Percentiles rank a stretch among this genome's conserved stretches.
phyloP scores from a whole-genome alignment of 768 basidiomycete species.

The Hysterangium stoloniferum region DNA sequence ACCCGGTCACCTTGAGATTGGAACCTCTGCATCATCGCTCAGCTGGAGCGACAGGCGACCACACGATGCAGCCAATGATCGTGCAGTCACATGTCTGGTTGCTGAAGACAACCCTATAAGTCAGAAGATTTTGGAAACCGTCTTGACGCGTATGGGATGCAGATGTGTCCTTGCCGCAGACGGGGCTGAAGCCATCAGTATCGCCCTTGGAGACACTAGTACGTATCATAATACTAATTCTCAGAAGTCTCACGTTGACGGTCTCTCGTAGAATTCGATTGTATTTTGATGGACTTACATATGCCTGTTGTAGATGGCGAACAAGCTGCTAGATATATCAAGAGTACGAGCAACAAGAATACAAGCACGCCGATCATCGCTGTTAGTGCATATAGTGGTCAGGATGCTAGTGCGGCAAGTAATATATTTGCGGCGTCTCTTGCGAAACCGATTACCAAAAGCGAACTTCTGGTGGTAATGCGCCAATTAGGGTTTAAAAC shows the following conservation, averaged over 20 bases:
- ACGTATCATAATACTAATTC: slow-evolving; percentile 31
- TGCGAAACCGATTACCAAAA: slow-evolving; percentile 84
- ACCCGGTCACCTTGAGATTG: slow-evolving; percentile 13
- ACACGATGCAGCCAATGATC: slow-evolving; percentile 63
- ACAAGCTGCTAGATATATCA: slow-evolving; percentile 93
- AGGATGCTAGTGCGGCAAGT: slow-evolving; percentile 54
- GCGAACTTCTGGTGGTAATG: slow-evolving; percentile 71
- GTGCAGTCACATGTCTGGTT: slow-evolving; percentile 87
- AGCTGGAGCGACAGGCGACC: slow-evolving; percentile 38
- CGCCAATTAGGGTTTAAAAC: slow-evolving; percentile 89
- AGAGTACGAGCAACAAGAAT: slow-evolving; percentile 94
- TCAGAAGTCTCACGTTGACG: slow-evolving; percentile 18
- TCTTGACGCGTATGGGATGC: slow-evolving; percentile 90
- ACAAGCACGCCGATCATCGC: slow-evolving; percentile 88
- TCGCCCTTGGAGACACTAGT: slow-evolving; percentile 98
- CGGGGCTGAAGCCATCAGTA: slow-evolving; percentile 94
- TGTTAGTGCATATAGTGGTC: slow-evolving; percentile 79
- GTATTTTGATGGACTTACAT: slow-evolving; percentile 90
- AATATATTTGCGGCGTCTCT: slow-evolving; percentile 75
- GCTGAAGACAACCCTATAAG: slow-evolving; percentile 99
- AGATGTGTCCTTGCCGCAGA: slow-evolving; percentile 93
- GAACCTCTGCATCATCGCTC: slow-evolving; percentile 9
- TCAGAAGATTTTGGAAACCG: slow-evolving; percentile 92
- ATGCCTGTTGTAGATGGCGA: slow-evolving; percentile 98
- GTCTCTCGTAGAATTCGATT: slow-evolving; percentile 76